Evolutionary conservation across 2,329 filamentous ascomycete genomes (phyloP).

Genomic region (Trichoderma afroharzianum): DNA sequence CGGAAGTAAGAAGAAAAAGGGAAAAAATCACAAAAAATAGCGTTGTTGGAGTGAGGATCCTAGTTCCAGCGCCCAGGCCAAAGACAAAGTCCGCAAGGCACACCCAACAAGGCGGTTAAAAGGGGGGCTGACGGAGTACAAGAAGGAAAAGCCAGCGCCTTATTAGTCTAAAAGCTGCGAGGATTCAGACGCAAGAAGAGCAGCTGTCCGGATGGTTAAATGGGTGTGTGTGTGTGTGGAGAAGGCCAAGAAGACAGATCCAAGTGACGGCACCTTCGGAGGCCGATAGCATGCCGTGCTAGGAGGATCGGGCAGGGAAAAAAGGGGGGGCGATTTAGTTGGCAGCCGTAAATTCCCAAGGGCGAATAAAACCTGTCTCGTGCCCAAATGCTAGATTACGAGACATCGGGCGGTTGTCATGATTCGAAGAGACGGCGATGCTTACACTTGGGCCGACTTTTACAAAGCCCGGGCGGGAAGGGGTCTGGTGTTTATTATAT

Average conservation of each 20-base stretch:
- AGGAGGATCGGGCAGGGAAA: not conserved
- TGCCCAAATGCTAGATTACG: not conserved
- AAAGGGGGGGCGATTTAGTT: not conserved
- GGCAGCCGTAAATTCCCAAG: not conserved
- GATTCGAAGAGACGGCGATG: not conserved
- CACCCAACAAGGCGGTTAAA: conserved; percentile 5
- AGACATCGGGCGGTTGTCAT: not conserved
- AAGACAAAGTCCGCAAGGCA: not conserved
- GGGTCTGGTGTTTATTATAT: conserved; percentile 8
- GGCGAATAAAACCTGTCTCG: not conserved
- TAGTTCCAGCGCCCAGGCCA: not conserved
- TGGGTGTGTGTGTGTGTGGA: conserved; percentile 11
- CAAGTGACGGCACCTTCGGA: conserved; percentile 8
- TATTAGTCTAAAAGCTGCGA: not conserved
- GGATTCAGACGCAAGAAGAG: not conserved
- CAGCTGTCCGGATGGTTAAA: not conserved
- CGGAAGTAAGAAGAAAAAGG: not conserved
- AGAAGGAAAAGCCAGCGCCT: not conserved
- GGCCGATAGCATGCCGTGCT: conserved; percentile 4
- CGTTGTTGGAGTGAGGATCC: not conserved
- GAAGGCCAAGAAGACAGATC: conserved; percentile 7
- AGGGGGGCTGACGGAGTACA: not conserved
- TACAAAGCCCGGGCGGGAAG: not conserved
- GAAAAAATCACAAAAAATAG: not conserved
- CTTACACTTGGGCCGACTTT: not conserved